phyloP scores from a whole-genome alignment of 2,329 filamentous ascomycete species.

The Atkinsonella hypoxylon region DNA sequence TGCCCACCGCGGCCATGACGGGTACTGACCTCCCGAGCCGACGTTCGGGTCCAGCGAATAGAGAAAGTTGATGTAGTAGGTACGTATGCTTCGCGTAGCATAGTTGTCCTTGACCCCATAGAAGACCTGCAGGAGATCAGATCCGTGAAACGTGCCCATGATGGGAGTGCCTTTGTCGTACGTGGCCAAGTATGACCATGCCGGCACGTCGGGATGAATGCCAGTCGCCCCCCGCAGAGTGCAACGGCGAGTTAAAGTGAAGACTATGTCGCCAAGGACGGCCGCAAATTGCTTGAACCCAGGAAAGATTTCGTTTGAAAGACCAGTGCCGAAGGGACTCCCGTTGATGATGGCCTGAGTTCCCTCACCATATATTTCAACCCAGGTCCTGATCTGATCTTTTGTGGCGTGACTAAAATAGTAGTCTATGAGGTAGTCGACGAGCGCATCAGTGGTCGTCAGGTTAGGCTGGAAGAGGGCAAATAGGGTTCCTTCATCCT shows the following conservation, averaged over 20 bases:
- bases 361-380: conserved; percentile 44
- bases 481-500: not conserved
- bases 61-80: conserved; percentile 63
- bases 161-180: conserved; percentile 62
- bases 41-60: conserved; percentile 59
- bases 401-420: conserved; percentile 48
- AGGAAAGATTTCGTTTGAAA: conserved; percentile 61
- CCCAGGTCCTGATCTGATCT: conserved; percentile 39
- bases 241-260: conserved; percentile 56
- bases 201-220: conserved; percentile 43
- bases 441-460: conserved; percentile 44
- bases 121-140: conserved; percentile 58
- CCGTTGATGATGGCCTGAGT: conserved; percentile 39
- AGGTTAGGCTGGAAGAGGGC: conserved; percentile 21
- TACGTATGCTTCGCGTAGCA: conserved; percentile 45
- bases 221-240: conserved; percentile 40
- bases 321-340: conserved; percentile 58
- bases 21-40: conserved; percentile 25
- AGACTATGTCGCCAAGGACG: conserved; percentile 62
- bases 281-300: conserved; percentile 68
- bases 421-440: conserved; percentile 45
- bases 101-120: conserved; percentile 52
- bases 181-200: conserved; percentile 64
- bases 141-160: conserved; percentile 64
- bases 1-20: conserved; percentile 31